Conservation (phyloP, 2,329 filamentous ascomycete species). For the Aquanectria penicillioides region DNA sequence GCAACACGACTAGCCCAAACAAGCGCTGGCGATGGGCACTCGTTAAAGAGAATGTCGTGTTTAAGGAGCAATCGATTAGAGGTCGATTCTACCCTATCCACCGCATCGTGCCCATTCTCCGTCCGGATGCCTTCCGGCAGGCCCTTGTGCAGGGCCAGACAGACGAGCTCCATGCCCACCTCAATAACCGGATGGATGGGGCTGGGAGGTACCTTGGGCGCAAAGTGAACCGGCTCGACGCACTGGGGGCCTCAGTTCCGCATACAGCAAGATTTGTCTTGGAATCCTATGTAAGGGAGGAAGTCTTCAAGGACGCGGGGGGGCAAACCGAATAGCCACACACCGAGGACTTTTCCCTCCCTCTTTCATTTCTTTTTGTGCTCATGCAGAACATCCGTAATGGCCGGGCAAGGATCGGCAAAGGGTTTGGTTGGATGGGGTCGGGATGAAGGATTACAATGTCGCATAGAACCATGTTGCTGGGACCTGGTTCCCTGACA, state of each 20-base stretch:
- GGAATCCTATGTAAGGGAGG: constrained; percentile 51
- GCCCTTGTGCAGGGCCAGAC: constrained; percentile 52
- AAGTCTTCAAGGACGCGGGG: constrained; percentile 28
- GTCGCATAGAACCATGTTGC: constrained; percentile 1
- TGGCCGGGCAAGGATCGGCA: constrained; percentile 4
- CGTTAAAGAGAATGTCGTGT: constrained; percentile 56
- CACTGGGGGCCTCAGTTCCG: constrained; percentile 55
- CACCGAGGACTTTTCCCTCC: not conserved
- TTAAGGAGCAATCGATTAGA: constrained; percentile 59
- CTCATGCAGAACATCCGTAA: constrained; percentile 12
- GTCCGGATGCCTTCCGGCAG: constrained; percentile 50
- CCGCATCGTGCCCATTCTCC: constrained; percentile 61
- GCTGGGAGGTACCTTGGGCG: constrained; percentile 53
- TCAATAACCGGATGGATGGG: constrained; percentile 64
- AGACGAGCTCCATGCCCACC: constrained; percentile 56
- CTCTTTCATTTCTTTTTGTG: not conserved
- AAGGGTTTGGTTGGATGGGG: not conserved
- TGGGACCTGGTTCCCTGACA: constrained; percentile 3
- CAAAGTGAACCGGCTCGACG: constrained; percentile 53
- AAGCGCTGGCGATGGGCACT: constrained; percentile 52
- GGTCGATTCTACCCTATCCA: constrained; percentile 69
- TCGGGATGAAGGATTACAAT: not conserved
- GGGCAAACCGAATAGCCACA: constrained; percentile 17
- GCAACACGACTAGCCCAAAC: constrained; percentile 46
- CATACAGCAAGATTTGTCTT: constrained; percentile 47